Conservation (phyloP, 805 yeast species). For the Schizosaccharomyces osmophilus region DNA sequence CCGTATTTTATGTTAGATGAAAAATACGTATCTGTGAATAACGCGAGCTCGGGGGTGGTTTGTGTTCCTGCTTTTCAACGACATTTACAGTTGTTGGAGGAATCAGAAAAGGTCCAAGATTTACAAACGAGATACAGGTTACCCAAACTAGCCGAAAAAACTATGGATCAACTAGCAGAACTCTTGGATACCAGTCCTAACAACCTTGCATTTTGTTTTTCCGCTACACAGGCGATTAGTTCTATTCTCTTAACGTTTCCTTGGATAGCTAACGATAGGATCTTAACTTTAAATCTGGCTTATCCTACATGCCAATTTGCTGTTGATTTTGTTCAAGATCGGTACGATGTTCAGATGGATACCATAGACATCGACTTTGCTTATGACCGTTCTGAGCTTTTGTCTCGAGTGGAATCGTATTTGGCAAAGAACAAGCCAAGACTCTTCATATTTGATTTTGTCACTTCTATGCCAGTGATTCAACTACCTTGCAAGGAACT, state of each 20-base stretch:
- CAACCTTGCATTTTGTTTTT: not conserved
- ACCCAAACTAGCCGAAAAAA: not conserved
- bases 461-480: constrained; percentile 41
- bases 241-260: not conserved
- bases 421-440: not conserved
- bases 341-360: not conserved
- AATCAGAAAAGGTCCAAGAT: not conserved
- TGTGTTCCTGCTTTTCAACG: not conserved
- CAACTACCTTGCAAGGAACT: constrained; percentile 30
- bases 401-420: not conserved
- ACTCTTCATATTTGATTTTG: constrained; percentile 19
- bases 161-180: not conserved
- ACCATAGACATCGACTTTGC: not conserved
- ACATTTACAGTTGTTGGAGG: not conserved
- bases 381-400: not conserved
- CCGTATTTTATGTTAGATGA: not conserved
- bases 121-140: not conserved
- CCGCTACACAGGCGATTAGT: not conserved
- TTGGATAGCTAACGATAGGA: not conserved
- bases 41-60: not conserved
- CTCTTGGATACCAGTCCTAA: not conserved
- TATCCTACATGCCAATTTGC: not conserved
- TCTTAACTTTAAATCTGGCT: not conserved
- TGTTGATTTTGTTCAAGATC: not conserved
- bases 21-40: not conserved